A percentile compares a stretch with the other conserved stretches of the same genome.
These are phyloP conservation scores for Blastobotrys raffinosifermentans DNA, from an alignment of 1,139 yeast species.

Conservation along the genomic window DNA sequence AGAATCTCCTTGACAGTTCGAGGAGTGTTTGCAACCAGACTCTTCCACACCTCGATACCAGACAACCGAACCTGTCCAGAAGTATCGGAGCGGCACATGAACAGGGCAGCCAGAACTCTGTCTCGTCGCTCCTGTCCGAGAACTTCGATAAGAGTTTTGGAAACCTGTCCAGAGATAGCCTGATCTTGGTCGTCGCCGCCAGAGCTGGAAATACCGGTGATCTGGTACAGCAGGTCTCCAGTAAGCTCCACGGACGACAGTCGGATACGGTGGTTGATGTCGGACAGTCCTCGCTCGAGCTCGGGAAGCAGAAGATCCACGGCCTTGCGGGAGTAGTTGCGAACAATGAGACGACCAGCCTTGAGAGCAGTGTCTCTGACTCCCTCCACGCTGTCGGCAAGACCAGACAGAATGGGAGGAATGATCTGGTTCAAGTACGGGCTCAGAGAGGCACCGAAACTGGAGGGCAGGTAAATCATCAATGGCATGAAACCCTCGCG, in stretches of 20 bases:
- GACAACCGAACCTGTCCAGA: slow-evolving; percentile 84
- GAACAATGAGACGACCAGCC: slow-evolving; percentile 88
- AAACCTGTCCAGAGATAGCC: slow-evolving; percentile 54
- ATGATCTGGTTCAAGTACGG: slow-evolving; percentile 82
- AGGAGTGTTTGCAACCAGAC: slow-evolving; percentile 93
- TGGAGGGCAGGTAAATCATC: slow-evolving; percentile 82
- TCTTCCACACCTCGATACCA: slow-evolving; percentile 96
- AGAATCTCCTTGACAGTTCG: slow-evolving; percentile 90
- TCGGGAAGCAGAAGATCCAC: slow-evolving; percentile 92
- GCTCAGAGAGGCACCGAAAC: slow-evolving; percentile 88
- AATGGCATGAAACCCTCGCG: slow-evolving; percentile 94
- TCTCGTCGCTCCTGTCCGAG: slow-evolving; percentile 89
- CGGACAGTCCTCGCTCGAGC: slow-evolving; percentile 83
- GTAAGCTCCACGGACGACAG: slow-evolving; percentile 91
- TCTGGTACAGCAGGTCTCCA: slow-evolving; percentile 93
- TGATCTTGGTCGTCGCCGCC: slow-evolving; percentile 45
- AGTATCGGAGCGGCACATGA: slow-evolving; percentile 89
- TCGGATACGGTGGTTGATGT: slow-evolving; percentile 79
- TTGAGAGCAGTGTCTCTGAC: slow-evolving; percentile 86
- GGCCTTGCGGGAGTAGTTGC: slow-evolving; percentile 88
- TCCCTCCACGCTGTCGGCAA: slow-evolving; percentile 84
- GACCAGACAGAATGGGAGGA: slow-evolving; percentile 84
- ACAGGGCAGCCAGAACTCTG: slow-evolving; percentile 73
- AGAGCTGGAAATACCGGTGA: slow-evolving; percentile 61
- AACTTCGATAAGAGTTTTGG: slow-evolving; percentile 62